Base-by-base conservation (phyloP, 148 eudicot species). In the Rhododendron vialii region DNA sequence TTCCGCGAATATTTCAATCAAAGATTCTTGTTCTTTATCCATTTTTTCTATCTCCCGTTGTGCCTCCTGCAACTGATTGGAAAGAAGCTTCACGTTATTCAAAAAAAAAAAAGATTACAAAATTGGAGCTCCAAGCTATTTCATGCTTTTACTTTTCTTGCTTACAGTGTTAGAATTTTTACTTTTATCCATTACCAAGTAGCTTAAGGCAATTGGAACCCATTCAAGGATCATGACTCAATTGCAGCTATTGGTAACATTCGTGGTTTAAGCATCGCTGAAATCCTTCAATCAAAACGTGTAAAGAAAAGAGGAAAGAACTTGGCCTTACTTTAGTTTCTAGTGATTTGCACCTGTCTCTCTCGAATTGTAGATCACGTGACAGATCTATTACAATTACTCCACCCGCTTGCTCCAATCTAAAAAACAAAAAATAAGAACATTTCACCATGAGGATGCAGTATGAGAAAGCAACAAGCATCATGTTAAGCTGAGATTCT, bases 21-120 rank as follows among this genome's bases (percentile, higher is more conserved):
- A 85, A 73, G 89, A 86, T 80, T 95, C 98, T 82, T 95, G 98
- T 80, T 95, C 98, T 88, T 91, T 91, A 89, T 93, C 92, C 48
- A 91, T 83, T 43, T 84, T 90, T 48, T 92, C 89, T 63, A 91
- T 82, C 75, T 85, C 91, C 8, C 45, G 41, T 81, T 88, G 88
- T 28, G 90, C 89, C 85, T 90, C 95, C 85, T 87, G 75, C 57
- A 94, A 87, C 98, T 95, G 91, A 80, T 78, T 30, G 7, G 55
- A 79, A 48, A 43, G 22, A 48, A 28, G 41, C 36, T 69, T 69
- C 17, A 4, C 18, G 30, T 69, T 69, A 69, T 28, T 69, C 75
- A 41, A 30, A 30, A 30, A 30, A 30, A 30, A 30, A 30, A 30
- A 30, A 30, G 30, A 30, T 41, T 7, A 41, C 76, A 71, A 71